These are phyloP conservation scores for Dittrichia graveolens DNA, from an alignment of 129 eudicot genomes.

Conservation along the genomic window DNA sequence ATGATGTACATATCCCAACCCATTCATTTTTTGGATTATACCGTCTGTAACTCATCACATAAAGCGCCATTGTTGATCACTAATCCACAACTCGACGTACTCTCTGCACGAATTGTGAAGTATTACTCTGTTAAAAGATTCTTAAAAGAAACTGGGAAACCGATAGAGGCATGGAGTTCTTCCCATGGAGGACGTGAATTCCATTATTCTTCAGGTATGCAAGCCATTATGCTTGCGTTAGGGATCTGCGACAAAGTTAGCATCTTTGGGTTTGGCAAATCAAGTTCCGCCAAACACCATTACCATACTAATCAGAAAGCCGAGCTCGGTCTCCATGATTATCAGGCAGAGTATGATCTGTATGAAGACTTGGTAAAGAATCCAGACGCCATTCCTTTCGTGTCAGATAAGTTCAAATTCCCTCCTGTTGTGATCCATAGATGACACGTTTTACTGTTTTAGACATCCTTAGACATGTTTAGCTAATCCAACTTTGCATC, in stretches of 20 bases:
- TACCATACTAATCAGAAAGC: conserved; percentile 85
- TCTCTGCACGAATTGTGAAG: conserved; percentile 75
- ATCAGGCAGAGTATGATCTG: conserved; percentile 82
- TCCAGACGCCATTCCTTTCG: conserved; percentile 64
- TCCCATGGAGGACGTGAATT: conserved; percentile 68
- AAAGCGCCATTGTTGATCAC: conserved; percentile 61
- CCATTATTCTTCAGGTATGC: conserved; percentile 98
- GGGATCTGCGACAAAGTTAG: conserved; percentile 75
- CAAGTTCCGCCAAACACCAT: conserved; percentile 68
- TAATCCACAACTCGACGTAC: conserved; percentile 70
- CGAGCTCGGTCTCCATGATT: conserved; percentile 82
- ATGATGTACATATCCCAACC: conserved; percentile 89
- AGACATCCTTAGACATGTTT: conserved; percentile 8
- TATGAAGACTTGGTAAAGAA: conserved; percentile 65
- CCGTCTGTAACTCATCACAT: conserved; percentile 61
- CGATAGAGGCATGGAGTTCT: conserved; percentile 54
- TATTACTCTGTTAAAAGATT: conserved; percentile 74
- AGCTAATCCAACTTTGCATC: neutral
- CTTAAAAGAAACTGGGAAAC: conserved; percentile 43
- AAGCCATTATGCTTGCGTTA: conserved; percentile 82
- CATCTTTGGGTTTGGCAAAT: conserved; percentile 87
- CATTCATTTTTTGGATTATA: conserved; percentile 80
- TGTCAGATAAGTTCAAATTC: conserved; percentile 71
- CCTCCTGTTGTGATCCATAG: conserved; percentile 72
- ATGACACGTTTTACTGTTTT: conserved; percentile 43